Evolutionary conservation across 768 basidiomycete species (phyloP), one percentile per base, ranked within the genome.

Genomic region (Lactifluus pinguis): DNA sequence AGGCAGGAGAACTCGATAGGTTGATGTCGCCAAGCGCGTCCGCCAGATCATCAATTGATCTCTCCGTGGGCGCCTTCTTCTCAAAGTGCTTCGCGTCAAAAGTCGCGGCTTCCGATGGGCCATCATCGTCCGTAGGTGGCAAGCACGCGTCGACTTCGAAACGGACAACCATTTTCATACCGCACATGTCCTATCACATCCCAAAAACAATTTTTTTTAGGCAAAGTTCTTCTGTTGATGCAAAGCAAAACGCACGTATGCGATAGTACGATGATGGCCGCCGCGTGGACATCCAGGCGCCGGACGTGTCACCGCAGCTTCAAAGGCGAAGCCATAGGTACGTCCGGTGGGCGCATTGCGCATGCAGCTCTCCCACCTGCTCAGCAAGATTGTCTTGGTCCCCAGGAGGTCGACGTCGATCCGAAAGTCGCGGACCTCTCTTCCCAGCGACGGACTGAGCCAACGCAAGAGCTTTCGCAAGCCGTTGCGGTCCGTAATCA

Each of bases 341-440:
- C 75, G 76, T 14, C 77, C 64, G 7, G 57, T 65, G 0, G 53
- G 57, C 15, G 64, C 25, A 30, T 72, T 66, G 3, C 56, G 61
- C 68, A 11, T 71, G 59, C 61, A 72, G 69, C 60, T 79, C 79
- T 80, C 85, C 86, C 72, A 74, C 1, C 88, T 74, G 57, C 80
- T 83, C 66, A 89, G 72, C 30, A 91, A 66, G 15, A 87, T 72
- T 0, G 88, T 89, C 57, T 73, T 75, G 17, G 66, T 66, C 0
- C 87, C 86, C 0, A 76, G 78, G 17, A 87, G 73, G 68, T 90
- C 82, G 4, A 83, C 62, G 58, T 92, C 87, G 63, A 92, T 86
- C 19, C 89, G 75, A 67, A 90, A 92, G 56, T 81, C 79, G 13
- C 72, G 68, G n/a, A 67, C 62, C 10, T 71, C 72, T 29, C 71